phyloP scores from a whole-genome alignment of 2,329 filamentous ascomycete species.

The Exophiala sideris region DNA sequence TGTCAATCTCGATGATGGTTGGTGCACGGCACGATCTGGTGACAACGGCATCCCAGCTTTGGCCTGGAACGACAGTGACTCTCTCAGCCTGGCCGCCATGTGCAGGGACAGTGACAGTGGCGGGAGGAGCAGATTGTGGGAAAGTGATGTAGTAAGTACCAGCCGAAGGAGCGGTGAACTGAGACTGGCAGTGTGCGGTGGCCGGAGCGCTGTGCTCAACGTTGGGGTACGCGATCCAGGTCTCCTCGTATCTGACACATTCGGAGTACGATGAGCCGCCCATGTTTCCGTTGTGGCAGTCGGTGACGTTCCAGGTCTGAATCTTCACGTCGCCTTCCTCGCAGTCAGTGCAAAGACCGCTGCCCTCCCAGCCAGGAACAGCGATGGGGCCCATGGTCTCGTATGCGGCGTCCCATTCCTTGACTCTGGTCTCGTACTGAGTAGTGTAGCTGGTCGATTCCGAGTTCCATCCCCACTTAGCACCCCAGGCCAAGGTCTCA shows the following conservation, averaged over 20 bases:
- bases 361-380: conserved; percentile 2
- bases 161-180: neutral
- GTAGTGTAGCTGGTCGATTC: neutral
- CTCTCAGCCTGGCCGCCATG: neutral
- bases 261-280: neutral
- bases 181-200: neutral
- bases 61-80: neutral
- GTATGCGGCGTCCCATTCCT: conserved; percentile 8
- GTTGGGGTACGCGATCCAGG: conserved; percentile 4
- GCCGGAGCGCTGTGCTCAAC: neutral
- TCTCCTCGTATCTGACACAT: neutral
- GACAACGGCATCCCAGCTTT: conserved; percentile 3
- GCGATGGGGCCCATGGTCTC: conserved; percentile 8
- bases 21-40: conserved; percentile 3
- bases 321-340: neutral
- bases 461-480: too few species aligned
- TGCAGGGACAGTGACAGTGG: neutral
- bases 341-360: conserved; percentile 5
- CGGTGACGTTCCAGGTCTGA: conserved; percentile 1
- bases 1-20: conserved; percentile 3
- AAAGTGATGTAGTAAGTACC: conserved; percentile 4
- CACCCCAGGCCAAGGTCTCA: too few species aligned
- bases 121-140: conserved; percentile 4
- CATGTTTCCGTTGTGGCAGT: conserved; percentile 1
- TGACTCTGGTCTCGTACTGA: conserved; percentile 2